Conservation (phyloP, 139 green algal species). For the Chlorella sp. region DNA sequence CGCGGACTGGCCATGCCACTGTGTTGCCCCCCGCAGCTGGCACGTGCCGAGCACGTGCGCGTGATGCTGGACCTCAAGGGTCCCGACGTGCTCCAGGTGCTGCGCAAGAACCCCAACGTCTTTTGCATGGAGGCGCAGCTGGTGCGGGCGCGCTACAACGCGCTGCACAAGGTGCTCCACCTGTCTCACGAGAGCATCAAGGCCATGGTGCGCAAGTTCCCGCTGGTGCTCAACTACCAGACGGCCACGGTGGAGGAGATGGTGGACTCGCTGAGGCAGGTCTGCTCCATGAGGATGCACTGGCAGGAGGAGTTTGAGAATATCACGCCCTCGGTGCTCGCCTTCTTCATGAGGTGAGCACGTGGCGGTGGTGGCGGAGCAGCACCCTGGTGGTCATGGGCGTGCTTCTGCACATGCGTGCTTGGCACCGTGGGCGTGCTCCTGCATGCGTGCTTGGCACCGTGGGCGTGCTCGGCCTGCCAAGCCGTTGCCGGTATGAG, state of each 20-base stretch:
- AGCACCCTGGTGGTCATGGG: no score
- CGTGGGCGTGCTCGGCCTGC: no score
- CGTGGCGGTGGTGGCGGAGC: no score
- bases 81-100: slow-evolving; percentile 23
- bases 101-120: slow-evolving; percentile 45
- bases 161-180: slow-evolving; percentile 15
- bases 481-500: no score
- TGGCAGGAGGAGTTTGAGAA: slow-evolving; percentile 29
- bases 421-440: no score
- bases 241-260: background rate
- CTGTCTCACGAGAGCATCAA: background rate
- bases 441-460: no score
- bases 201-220: slow-evolving; percentile 9
- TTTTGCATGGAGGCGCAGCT: slow-evolving; percentile 21
- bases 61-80: slow-evolving; percentile 24
- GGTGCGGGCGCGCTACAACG: slow-evolving; percentile 19
- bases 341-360: slow-evolving; percentile 44
- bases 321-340: slow-evolving; percentile 35
- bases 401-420: no score
- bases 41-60: slow-evolving; percentile 13
- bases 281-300: slow-evolving; percentile 31
- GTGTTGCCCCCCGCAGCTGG: no score
- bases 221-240: slow-evolving; percentile 8
- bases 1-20: no score
- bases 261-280: slow-evolving; percentile 24